Evolutionary conservation across 768 basidiomycete species (phyloP).

Genomic region (Vishniacozyma victoriae): DNA sequence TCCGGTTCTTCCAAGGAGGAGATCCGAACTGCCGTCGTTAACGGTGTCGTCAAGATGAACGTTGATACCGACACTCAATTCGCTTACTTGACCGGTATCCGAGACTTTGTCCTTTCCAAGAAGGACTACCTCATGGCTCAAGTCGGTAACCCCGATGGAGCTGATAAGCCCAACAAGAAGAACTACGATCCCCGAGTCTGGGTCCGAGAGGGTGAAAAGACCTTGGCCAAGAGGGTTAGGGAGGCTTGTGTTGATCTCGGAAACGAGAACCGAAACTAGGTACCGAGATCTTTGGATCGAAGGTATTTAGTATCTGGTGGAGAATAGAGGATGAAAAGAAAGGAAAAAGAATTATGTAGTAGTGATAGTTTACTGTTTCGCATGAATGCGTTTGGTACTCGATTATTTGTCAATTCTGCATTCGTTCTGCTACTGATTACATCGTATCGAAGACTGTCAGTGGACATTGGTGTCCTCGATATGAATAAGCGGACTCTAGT

Average conservation of each 20-base stretch:
- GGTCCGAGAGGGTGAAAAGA: constrained; percentile 98
- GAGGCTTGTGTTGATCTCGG: constrained; percentile 88
- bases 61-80: constrained; percentile 67
- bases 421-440: too few species aligned
- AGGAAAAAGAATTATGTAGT: too few species aligned
- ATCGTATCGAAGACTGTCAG: too few species aligned
- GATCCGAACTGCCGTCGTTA: constrained; percentile 79
- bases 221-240: constrained; percentile 75
- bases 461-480: too few species aligned
- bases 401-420: too few species aligned
- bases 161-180: constrained; percentile 99
- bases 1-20: constrained; percentile 96
- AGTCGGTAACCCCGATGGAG: constrained; percentile 93
- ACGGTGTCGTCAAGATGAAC: constrained; percentile 99
- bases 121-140: constrained; percentile 81
- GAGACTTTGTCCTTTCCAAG: constrained; percentile 83
- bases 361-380: too few species aligned
- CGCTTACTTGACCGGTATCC: constrained; percentile 79
- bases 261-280: constrained; percentile 42
- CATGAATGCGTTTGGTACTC: too few species aligned
- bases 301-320: too few species aligned
- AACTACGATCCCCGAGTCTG: constrained; percentile 90
- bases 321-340: too few species aligned
- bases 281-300: not conserved
- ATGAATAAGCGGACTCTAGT: too few species aligned